Percentiles rank a stretch among this genome's conserved stretches.
Conservation (phyloP, 2,329 filamentous ascomycete species). For the Acephala macrosclerotiorum region DNA sequence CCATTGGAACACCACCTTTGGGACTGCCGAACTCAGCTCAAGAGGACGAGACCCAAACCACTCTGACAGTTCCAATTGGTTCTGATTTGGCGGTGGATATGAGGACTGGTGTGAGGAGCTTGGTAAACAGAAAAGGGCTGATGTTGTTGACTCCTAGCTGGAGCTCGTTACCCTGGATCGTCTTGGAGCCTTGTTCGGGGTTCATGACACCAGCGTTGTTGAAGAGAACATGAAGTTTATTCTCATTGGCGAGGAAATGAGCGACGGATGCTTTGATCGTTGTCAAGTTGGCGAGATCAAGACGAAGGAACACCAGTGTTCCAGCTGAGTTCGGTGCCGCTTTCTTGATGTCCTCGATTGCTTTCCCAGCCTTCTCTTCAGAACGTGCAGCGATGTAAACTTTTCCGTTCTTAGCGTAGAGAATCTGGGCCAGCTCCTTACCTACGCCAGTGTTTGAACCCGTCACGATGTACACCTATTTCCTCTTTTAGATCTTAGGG, state of each 20-base stretch:
- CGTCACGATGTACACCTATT: constrained; percentile 48
- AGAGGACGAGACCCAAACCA: constrained; percentile 46
- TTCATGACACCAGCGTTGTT: constrained; percentile 51
- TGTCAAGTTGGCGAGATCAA: constrained; percentile 49
- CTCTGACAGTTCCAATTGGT: constrained; percentile 41
- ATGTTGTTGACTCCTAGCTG: constrained; percentile 49
- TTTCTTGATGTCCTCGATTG: constrained; percentile 50
- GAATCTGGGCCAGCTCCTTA: constrained; percentile 48
- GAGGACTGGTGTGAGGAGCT: constrained; percentile 46
- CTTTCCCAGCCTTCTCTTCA: constrained; percentile 46
- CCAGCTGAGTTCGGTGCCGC: constrained; percentile 44
- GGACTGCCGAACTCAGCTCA: constrained; percentile 37
- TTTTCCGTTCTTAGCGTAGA: constrained; percentile 51
- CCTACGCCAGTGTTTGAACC: constrained; percentile 49
- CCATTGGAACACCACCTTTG: constrained; percentile 35
- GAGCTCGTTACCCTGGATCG: constrained; percentile 46
- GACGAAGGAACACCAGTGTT: constrained; percentile 45
- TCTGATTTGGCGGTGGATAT: constrained; percentile 39
- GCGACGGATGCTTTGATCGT: constrained; percentile 49
- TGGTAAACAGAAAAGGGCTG: constrained; percentile 49
- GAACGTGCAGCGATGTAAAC: constrained; percentile 54
- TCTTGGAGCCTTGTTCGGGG: constrained; percentile 45
- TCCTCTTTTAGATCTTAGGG: neutral
- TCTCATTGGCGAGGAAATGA: constrained; percentile 47
- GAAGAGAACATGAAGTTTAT: constrained; percentile 49